Percentiles rank a stretch among this genome's conserved stretches.
Evolutionary conservation across 2,329 filamentous ascomycete genomes (phyloP).

Genomic region (Penicillium nordicum): DNA sequence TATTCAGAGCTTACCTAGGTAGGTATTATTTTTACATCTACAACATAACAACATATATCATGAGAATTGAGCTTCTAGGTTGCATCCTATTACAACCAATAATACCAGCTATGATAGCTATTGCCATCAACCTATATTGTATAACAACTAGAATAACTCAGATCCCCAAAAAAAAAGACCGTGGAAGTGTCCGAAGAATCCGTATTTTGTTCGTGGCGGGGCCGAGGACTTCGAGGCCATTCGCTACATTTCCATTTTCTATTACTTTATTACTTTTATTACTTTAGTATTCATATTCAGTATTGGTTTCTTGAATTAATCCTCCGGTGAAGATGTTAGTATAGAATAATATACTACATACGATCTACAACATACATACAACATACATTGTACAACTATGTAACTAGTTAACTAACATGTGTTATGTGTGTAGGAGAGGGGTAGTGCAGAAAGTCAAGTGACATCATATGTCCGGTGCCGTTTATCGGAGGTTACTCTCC

Average conservation of each 20-base stretch:
- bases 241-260: conserved; percentile 10
- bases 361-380: neutral
- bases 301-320: neutral
- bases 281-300: neutral
- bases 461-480: conserved; percentile 1
- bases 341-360: neutral
- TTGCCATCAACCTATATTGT: neutral
- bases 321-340: neutral
- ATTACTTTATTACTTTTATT: neutral
- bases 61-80: neutral
- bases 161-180: neutral
- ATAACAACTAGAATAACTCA: neutral
- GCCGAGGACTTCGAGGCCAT: conserved; percentile 22
- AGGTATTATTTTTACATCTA: no score
- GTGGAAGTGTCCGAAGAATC: conserved; percentile 3
- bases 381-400: no score
- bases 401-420: no score
- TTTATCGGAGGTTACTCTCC: neutral
- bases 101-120: neutral
- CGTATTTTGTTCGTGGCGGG: conserved; percentile 26
- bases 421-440: neutral
- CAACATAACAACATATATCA: neutral
- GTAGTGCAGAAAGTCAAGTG: neutral
- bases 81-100: neutral
- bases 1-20: neutral